Conservation (phyloP, 2,329 filamentous ascomycete genomes). For the Stemphylium vesicarium region DNA sequence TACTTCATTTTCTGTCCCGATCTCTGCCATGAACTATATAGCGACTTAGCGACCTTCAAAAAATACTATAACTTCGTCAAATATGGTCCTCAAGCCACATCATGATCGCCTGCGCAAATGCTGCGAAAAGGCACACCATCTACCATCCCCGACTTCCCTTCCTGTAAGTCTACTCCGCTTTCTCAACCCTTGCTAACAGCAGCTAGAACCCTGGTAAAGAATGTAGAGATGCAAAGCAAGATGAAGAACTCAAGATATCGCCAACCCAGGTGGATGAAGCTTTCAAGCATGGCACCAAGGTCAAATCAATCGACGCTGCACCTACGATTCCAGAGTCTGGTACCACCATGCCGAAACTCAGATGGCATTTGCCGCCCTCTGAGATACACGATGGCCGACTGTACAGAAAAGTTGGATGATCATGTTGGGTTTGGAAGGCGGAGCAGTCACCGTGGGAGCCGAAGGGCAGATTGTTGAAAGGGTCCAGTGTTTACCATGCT, state of each 20-base stretch:
- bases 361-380: neutral
- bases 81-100: neutral
- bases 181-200: neutral
- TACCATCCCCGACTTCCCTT: too few species aligned
- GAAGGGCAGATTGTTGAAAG: too few species aligned
- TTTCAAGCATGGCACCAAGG: neutral
- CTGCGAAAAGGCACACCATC: neutral
- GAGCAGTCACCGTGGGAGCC: too few species aligned
- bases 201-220: neutral
- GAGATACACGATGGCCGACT: constrained; percentile 3
- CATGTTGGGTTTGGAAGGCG: too few species aligned
- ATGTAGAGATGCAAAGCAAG: neutral
- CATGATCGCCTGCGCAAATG: neutral
- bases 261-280: neutral
- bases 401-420: constrained; percentile 4
- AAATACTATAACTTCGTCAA: neutral
- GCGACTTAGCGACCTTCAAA: neutral
- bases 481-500: too few species aligned
- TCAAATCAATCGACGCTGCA: neutral
- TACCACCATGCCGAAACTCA: too few species aligned
- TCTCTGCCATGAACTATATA: neutral
- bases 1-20: neutral
- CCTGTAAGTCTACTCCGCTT: neutral
- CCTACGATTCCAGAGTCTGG: neutral
- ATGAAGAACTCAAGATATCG: neutral